A percentile compares a stretch with the other conserved stretches of the same genome.
phyloP scores from a whole-genome alignment of 1,284 basidiomycete genomes.

The Tylopilus sp. region DNA sequence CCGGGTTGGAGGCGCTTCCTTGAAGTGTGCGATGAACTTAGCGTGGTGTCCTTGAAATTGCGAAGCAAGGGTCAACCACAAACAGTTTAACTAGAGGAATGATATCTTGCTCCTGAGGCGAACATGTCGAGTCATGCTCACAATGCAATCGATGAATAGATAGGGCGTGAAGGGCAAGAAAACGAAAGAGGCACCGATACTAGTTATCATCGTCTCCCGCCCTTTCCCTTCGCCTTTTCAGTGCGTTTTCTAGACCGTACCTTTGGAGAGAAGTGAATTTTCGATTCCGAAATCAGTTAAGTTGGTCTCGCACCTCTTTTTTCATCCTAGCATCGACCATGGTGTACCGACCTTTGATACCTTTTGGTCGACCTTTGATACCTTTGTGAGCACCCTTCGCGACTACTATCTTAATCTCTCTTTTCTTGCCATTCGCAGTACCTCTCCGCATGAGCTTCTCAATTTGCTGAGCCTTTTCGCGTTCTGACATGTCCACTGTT shows the following conservation, averaged over 20 bases:
- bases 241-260: constrained; percentile 67
- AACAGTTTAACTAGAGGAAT: constrained; percentile 11
- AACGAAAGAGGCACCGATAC: not conserved
- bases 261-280: constrained; percentile 37
- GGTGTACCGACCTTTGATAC: constrained; percentile 89
- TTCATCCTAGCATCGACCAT: constrained; percentile 91
- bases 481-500: constrained; percentile 87
- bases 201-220: constrained; percentile 39
- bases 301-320: constrained; percentile 62
- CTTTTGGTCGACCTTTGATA: constrained; percentile 91
- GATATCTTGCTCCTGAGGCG: constrained; percentile 4
- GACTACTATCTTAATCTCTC: constrained; percentile 86
- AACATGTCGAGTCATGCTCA: not conserved
- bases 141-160: not conserved
- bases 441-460: constrained; percentile 88
- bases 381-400: constrained; percentile 90
- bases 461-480: constrained; percentile 93
- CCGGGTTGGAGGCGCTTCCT: constrained; percentile 55
- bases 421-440: constrained; percentile 70
- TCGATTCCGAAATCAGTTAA: not conserved
- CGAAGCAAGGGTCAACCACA: constrained; percentile 13
- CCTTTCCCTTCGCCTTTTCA: constrained; percentile 66
- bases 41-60: constrained; percentile 27
- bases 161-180: not conserved
- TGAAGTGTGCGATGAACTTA: constrained; percentile 49